Base-by-base conservation (phyloP, 2,329 filamentous ascomycete genomes). In the Colletotrichum tropicicola region DNA sequence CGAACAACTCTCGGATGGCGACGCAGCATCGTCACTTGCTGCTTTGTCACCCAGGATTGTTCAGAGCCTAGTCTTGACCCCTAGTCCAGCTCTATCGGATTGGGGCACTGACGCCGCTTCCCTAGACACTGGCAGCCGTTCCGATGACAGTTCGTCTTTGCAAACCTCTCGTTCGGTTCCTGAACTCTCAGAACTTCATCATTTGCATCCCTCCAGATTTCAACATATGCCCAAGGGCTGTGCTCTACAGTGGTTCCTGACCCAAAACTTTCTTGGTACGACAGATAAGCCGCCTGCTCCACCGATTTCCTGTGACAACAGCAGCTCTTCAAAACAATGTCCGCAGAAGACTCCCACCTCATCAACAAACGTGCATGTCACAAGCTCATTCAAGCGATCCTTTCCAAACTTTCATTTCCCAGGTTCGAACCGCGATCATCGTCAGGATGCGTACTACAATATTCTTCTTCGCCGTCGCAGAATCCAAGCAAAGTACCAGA, bases 161-260 rank as follows among this genome's bases (percentile, higher is more conserved):
- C 39, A 27, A 9, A 32, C 27, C 12, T 32, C 17, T n/a, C 39
- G 19, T 13, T 55, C 39, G 1, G 52, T 23, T 25, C 39, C 28
- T 3, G 19, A 32, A 12, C 9, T 25, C 12, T 4, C 39, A 30
- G 13, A n/a, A 37, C 9, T 25, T 10, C 17, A 45, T n/a, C 19
- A 25, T 19, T 6, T 32, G 19, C 39, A 23, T 17, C 3, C 35
- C 21, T 9, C 27, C 52, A 6, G 13, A 13, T 3, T n/a, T 17
- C 7, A n/a, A 45, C 6, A 17, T 12, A 10, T 32, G 35, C 37
- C 15, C n/a, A 21, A 27, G 39, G 10, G 25, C 39, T 17, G n/a
- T n/a, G 52, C 52, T 45, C 19, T 55, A 27, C 13, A 23, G 17
- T 57, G 43, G 54, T 57, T 57, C 13, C 17, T 57, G 12, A 39